A percentile compares a stretch with the other conserved stretches of the same genome.
Conservation (phyloP, 2,329 filamentous ascomycete genomes). For the Arthrobotrys iridis region DNA sequence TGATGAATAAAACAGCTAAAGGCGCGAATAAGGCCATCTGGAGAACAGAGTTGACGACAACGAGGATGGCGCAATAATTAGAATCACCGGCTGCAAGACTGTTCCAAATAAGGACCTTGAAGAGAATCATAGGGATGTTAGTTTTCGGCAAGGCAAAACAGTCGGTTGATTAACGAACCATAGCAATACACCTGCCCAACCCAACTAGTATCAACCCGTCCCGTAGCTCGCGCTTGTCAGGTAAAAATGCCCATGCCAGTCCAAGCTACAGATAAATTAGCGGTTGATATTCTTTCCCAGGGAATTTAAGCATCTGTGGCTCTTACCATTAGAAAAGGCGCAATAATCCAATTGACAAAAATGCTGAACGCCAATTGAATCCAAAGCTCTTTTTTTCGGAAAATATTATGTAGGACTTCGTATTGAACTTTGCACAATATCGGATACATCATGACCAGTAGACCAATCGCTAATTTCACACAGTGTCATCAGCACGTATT, state of each 20-base stretch:
- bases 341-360: slow-evolving; percentile 82
- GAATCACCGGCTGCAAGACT: slow-evolving; percentile 77
- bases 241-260: slow-evolving; percentile 75
- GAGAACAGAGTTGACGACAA: slow-evolving; percentile 77
- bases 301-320: neutral
- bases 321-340: slow-evolving; percentile 80
- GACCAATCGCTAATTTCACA: slow-evolving; percentile 70
- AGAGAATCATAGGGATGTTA: neutral
- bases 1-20: slow-evolving; percentile 74
- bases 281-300: no score
- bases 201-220: slow-evolving; percentile 83
- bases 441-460: slow-evolving; percentile 94
- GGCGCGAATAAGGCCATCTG: slow-evolving; percentile 80
- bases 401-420: slow-evolving; percentile 75
- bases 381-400: slow-evolving; percentile 74
- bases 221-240: slow-evolving; percentile 68
- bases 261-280: slow-evolving; percentile 63
- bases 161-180: slow-evolving; percentile 67
- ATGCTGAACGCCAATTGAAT: slow-evolving; percentile 81
- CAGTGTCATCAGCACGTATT: neutral
- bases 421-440: slow-evolving; percentile 87
- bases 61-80: slow-evolving; percentile 84
- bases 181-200: slow-evolving; percentile 85
- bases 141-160: slow-evolving; percentile 8
- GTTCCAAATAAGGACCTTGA: slow-evolving; percentile 77